These are phyloP conservation scores for Zygoascus meyerae DNA, from an alignment of 1,139 yeast genomes.

Conservation along the genomic window DNA sequence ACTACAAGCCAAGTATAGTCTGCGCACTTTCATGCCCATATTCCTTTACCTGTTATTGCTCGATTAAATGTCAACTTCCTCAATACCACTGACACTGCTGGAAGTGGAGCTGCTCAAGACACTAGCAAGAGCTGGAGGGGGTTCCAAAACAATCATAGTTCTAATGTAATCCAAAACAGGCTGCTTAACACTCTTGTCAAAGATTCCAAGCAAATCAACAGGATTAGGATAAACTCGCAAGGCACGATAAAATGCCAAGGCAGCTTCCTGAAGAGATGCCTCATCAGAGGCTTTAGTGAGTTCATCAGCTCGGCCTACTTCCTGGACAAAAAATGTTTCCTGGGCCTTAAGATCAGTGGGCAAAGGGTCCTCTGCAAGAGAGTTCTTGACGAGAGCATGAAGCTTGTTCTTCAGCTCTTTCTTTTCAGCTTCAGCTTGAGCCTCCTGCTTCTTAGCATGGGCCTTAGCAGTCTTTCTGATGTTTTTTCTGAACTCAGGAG, in stretches of 20 bases:
- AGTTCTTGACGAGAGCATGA: constrained; percentile 55
- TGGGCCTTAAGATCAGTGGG: constrained; percentile 69
- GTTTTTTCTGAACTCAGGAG: constrained; percentile 71
- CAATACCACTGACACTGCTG: constrained; percentile 4
- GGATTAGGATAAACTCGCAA: constrained; percentile 92
- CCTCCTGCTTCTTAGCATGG: constrained; percentile 51
- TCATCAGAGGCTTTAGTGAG: constrained; percentile 25
- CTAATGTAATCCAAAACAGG: constrained; percentile 76
- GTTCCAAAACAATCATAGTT: constrained; percentile 82
- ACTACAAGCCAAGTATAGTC: neutral
- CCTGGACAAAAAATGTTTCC: constrained; percentile 72
- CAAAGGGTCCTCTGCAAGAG: constrained; percentile 64
- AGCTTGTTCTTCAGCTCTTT: constrained; percentile 53
- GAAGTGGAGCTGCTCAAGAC: constrained; percentile 30
- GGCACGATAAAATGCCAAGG: constrained; percentile 91
- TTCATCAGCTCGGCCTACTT: constrained; percentile 75
- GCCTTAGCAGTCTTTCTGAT: constrained; percentile 56
- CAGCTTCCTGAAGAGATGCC: constrained; percentile 52
- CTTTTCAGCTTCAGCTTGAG: constrained; percentile 54
- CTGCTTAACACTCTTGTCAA: constrained; percentile 81
- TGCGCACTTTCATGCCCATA: neutral
- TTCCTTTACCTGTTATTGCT: neutral
- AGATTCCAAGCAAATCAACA: constrained; percentile 78
- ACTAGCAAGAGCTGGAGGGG: constrained; percentile 74
- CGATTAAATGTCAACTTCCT: constrained; percentile 7